phyloP scores from a whole-genome alignment of 108 stramenopile genomes.

The Skeletonema grethae region DNA sequence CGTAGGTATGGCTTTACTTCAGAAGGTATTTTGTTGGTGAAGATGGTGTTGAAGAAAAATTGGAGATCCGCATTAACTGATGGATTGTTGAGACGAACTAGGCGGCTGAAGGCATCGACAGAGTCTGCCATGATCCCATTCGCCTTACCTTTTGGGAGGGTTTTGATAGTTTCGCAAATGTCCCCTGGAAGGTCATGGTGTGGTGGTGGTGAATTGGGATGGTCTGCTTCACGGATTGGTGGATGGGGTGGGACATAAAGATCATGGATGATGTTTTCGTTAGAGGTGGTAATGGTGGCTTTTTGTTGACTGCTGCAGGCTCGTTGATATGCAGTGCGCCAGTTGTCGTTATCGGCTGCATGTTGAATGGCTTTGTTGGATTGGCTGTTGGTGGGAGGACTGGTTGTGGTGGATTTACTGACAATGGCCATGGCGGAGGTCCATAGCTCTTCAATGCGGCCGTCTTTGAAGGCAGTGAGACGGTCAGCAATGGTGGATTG shows the following conservation, averaged over 20 bases:
- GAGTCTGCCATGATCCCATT: conserved; percentile 8
- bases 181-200: conserved; percentile 17
- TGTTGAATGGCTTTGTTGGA: conserved; percentile 12
- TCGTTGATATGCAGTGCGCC: conserved; percentile 10
- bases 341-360: conserved; percentile 37
- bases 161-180: conserved; percentile 17
- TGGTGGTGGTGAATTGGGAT: not conserved
- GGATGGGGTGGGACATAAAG: not conserved
- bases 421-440: not conserved
- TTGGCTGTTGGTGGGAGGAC: not conserved
- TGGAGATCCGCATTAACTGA: not conserved
- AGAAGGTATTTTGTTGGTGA: not conserved
- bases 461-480: not conserved
- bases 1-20: not conserved
- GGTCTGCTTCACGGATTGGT: not conserved
- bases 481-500: not conserved
- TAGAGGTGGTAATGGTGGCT: conserved; percentile 16
- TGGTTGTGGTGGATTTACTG: not conserved
- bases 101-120: conserved; percentile 8
- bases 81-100: conserved; percentile 1
- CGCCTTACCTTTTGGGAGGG: not conserved
- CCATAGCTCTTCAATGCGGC: not conserved
- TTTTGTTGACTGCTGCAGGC: not conserved
- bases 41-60: conserved; percentile 10
- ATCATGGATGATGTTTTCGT: not conserved